These are phyloP conservation scores for Podospora pseudopauciseta DNA, from an alignment of 495 filamentous ascomycete genomes.

Conservation along the genomic window DNA sequence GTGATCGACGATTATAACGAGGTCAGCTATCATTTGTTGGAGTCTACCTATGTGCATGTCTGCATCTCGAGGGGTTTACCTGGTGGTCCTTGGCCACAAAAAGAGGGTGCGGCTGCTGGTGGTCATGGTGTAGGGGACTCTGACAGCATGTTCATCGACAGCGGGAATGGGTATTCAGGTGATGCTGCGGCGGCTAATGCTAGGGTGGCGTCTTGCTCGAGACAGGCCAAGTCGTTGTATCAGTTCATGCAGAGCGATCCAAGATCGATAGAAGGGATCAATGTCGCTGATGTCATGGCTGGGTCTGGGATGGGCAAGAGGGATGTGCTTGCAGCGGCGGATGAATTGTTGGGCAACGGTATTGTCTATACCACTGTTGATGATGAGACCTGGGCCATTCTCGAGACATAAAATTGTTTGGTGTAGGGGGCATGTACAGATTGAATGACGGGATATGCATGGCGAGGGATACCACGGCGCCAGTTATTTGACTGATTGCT, in stretches of 20 bases:
- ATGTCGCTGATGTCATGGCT: slow-evolving; percentile 69
- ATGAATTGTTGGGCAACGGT: slow-evolving; percentile 70
- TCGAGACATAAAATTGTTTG: slow-evolving; percentile 42
- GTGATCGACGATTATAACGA: slow-evolving; percentile 84
- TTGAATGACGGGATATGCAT: background rate
- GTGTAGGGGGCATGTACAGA: background rate
- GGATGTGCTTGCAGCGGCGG: slow-evolving; percentile 70
- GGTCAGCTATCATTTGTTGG: slow-evolving; percentile 81
- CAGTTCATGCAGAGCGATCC: slow-evolving; percentile 57
- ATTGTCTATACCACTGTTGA: slow-evolving; percentile 88
- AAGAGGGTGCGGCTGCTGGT: slow-evolving; percentile 41
- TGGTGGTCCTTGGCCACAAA: background rate
- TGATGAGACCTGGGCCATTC: slow-evolving; percentile 74
- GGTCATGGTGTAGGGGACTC: slow-evolving; percentile 23
- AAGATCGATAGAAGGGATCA: slow-evolving; percentile 74
- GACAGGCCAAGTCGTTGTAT: slow-evolving; percentile 63
- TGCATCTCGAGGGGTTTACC: slow-evolving; percentile 68
- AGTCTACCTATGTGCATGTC: slow-evolving; percentile 82
- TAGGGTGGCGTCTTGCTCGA: slow-evolving; percentile 49
- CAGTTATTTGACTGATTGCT: background rate
- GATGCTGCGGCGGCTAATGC: background rate
- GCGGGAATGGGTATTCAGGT: slow-evolving; percentile 31
- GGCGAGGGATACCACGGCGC: slow-evolving; percentile 1
- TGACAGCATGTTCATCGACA: slow-evolving; percentile 54
- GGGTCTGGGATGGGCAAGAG: slow-evolving; percentile 56